These are phyloP conservation scores for Cicer pinnatifidum DNA, from an alignment of 306 rosid genomes.

Conservation along the genomic window DNA sequence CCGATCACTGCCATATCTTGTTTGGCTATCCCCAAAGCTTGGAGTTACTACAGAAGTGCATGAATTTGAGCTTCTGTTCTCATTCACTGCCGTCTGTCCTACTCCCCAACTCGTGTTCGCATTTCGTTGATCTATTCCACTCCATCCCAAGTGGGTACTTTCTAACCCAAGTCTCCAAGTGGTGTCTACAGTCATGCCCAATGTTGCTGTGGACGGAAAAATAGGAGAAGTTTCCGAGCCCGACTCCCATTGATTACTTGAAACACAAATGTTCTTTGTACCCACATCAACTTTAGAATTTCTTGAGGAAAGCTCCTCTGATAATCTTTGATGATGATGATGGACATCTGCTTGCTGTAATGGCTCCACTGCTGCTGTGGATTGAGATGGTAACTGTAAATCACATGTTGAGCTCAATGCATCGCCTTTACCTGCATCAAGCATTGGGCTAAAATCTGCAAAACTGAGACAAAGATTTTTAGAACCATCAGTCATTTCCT, in stretches of 20 bases:
- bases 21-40: conserved; percentile 56
- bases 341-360: conserved; percentile 49
- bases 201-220: conserved; percentile 53
- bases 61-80: conserved; percentile 53
- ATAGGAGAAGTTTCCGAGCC: conserved; percentile 55
- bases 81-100: conserved; percentile 53
- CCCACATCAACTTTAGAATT: conserved; percentile 58
- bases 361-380: conserved; percentile 58
- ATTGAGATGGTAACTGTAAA: conserved; percentile 59
- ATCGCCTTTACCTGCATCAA: conserved; percentile 78
- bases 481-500: conserved; percentile 66
- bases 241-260: conserved; percentile 61
- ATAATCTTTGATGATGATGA: conserved; percentile 56
- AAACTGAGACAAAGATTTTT: conserved; percentile 73
- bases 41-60: conserved; percentile 49
- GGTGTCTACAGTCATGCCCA: conserved; percentile 56
- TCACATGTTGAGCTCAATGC: conserved; percentile 80
- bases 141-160: conserved; percentile 56
- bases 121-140: conserved; percentile 55
- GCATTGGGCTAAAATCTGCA: conserved; percentile 70
- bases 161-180: conserved; percentile 69
- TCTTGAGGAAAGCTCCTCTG: conserved; percentile 55
- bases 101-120: conserved; percentile 57
- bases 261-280: conserved; percentile 56
- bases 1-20: conserved; percentile 67